Base-by-base conservation (phyloP, 192 early-diverging fungal genomes). In the Coemansia sp. region DNA sequence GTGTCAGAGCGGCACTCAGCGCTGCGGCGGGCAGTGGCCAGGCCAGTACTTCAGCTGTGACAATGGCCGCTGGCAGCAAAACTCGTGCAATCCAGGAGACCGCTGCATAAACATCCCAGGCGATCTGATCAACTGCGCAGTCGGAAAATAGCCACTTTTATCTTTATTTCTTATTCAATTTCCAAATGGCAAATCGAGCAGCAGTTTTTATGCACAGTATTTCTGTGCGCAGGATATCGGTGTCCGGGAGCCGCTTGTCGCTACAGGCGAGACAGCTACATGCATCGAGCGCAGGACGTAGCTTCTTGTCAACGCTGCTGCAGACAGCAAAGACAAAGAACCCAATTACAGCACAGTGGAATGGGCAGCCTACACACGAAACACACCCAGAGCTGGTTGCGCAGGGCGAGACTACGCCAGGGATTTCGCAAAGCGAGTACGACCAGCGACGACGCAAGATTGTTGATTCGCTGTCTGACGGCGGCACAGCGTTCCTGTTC, bases 341-440 rank as follows among this genome's bases (percentile, higher is more conserved):
- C 46, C 71, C 78, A 4, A 63, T 74, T 46, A 81, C 78, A 23
- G 23, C 65, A 14, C 62, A 81, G 57, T 74, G 72, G 72, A 61
- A 68, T 26, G 96, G 96, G 8, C 96, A 98, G 70, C 90, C 94
- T 8, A 86, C 89, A 4, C 86, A 85, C 49, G 69, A 86, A 28
- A 92, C 91, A 7, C 96, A 95, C 59, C 92, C 94, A 1, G 87
- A 95, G 65, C 72, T 95, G 38, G 83, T 98, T 36, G 78, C 85
- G 59, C 59, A 85, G 42, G 84, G 82, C 40, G 89, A 95, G 69
- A 86, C 91, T 14, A 94, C 94, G 2, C 89, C 89, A 2, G 95
- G 94, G 2, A 84, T 98, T 52, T 57, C 84, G 11, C 65, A 75
- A 1, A 52, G 64, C n/a, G 95, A 97, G 71, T 98, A 89, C 66